phyloP scores from a whole-genome alignment of 768 basidiomycete genomes.

The Cyclocybe cylindracea region DNA sequence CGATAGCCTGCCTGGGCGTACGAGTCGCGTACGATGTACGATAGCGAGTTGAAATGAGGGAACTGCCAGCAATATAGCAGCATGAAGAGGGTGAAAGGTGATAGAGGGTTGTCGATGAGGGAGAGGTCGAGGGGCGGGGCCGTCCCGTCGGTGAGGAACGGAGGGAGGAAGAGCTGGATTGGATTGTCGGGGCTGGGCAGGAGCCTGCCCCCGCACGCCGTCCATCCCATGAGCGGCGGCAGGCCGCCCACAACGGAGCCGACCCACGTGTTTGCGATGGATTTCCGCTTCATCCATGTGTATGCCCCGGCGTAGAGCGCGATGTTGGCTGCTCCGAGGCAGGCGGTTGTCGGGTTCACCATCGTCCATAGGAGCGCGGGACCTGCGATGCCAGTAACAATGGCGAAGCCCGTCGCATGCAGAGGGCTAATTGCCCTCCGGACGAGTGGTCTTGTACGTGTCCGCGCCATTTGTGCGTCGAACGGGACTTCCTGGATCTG shows the following conservation, averaged over 20 bases:
- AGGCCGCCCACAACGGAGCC: conserved; percentile 91
- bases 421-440: conserved; percentile 80
- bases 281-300: conserved; percentile 88
- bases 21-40: conserved; percentile 80
- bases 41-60: conserved; percentile 95
- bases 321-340: conserved; percentile 83
- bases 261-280: conserved; percentile 88
- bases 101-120: conserved; percentile 78
- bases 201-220: conserved; percentile 84
- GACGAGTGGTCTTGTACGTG: conserved; percentile 84
- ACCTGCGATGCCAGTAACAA: conserved; percentile 75
- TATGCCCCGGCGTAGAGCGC: conserved; percentile 89
- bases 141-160: conserved; percentile 46
- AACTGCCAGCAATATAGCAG: conserved; percentile 97
- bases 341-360: conserved; percentile 85
- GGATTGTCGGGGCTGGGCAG: conserved; percentile 66
- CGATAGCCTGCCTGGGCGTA: conserved; percentile 94
- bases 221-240: conserved; percentile 98
- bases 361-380: conserved; percentile 76
- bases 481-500: conserved; percentile 94
- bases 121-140: conserved; percentile 39
- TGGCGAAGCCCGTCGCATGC: conserved; percentile 82
- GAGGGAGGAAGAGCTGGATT: conserved; percentile 59
- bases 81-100: conserved; percentile 78
- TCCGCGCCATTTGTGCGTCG: conserved; percentile 95